Conservation (phyloP, 495 filamentous ascomycete genomes). For the Staphylotrichum longicolle region DNA sequence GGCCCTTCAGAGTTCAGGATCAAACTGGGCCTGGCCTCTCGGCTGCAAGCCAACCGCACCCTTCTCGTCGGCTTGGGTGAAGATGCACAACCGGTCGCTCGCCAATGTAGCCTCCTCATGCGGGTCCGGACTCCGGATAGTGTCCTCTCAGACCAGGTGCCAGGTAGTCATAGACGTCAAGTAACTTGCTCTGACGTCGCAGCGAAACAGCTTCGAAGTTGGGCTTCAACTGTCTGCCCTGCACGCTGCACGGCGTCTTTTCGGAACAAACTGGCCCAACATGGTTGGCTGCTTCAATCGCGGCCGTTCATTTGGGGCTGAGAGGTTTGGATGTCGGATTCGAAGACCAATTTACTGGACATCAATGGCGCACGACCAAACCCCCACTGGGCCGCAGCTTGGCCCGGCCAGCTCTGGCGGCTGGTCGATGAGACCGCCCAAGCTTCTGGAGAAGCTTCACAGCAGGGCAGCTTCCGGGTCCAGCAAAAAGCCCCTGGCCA, state of each 20-base stretch:
- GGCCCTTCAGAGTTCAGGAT: neutral
- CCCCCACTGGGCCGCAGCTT: conserved; percentile 17
- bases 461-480: too few species aligned
- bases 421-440: neutral
- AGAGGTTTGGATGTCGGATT: conserved; percentile 20
- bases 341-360: conserved; percentile 27
- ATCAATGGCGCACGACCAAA: conserved; percentile 25
- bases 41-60: neutral
- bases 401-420: neutral
- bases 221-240: conserved; percentile 18
- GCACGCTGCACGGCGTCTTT: conserved; percentile 19
- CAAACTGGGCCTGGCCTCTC: neutral
- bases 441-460: neutral
- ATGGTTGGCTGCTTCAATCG: conserved; percentile 26
- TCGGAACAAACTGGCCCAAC: conserved; percentile 8
- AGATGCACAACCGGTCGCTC: too few species aligned
- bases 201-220: conserved; percentile 7
- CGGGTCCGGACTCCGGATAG: too few species aligned
- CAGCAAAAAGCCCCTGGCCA: too few species aligned
- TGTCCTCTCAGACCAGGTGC: too few species aligned
- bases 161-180: neutral
- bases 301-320: conserved; percentile 22
- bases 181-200: too few species aligned
- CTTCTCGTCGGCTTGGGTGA: too few species aligned
- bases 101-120: too few species aligned